A percentile compares a stretch with the other conserved stretches of the same genome.
These are phyloP conservation scores for Triangularia verruculosa DNA, from an alignment of 2,329 filamentous ascomycete genomes.

Conservation along the genomic window DNA sequence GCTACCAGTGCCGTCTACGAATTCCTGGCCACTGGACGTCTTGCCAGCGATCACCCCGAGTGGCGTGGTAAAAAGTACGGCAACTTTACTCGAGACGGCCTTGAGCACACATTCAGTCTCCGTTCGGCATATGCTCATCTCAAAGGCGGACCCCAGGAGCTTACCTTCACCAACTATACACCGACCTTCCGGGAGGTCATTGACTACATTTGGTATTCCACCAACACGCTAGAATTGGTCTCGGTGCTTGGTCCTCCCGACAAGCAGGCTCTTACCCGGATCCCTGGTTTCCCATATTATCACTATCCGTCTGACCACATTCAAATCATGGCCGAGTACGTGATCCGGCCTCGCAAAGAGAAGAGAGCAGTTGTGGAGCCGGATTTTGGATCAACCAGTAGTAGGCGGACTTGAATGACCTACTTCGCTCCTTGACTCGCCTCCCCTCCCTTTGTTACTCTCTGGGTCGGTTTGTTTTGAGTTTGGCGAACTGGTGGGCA, in stretches of 20 bases:
- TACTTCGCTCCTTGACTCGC: background rate
- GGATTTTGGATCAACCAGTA: conserved; percentile 51
- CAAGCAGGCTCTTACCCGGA: conserved; percentile 75
- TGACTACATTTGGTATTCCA: conserved; percentile 98
- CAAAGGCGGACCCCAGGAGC: conserved; percentile 75
- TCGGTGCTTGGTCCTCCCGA: conserved; percentile 85
- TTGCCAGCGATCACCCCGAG: conserved; percentile 77
- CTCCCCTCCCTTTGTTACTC: conserved; percentile 6
- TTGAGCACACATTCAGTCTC: conserved; percentile 90
- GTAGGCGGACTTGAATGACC: conserved; percentile 25
- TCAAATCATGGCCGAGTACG: conserved; percentile 83
- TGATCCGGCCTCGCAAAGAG: conserved; percentile 83
- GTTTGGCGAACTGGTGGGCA: background rate
- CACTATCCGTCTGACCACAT: conserved; percentile 94
- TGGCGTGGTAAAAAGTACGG: conserved; percentile 81
- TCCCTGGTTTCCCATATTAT: conserved; percentile 90
- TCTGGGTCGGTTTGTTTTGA: background rate
- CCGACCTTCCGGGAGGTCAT: conserved; percentile 89
- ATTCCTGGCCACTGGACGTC: conserved; percentile 74
- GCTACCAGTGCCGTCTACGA: conserved; percentile 88
- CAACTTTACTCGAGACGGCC: conserved; percentile 87
- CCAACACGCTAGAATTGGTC: conserved; percentile 80
- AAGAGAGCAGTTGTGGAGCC: conserved; percentile 65
- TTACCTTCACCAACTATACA: conserved; percentile 95
- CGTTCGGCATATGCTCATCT: conserved; percentile 86